Percentiles rank a stretch among this genome's conserved stretches.
Evolutionary conservation across 257 asterid genomes (phyloP).

Genomic region (Eustoma russellianum): DNA sequence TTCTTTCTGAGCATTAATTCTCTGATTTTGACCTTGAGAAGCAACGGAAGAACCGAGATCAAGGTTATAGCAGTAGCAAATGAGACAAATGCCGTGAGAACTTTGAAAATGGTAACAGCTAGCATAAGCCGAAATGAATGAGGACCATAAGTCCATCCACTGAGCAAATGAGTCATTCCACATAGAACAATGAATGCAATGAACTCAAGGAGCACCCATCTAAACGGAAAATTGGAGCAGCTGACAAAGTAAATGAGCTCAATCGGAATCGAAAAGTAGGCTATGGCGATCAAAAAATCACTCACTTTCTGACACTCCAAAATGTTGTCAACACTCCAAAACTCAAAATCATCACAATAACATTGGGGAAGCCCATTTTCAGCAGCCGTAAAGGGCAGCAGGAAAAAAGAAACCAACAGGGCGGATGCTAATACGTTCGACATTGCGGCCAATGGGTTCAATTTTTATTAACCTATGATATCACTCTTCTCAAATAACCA

Average conservation of each 20-base stretch:
- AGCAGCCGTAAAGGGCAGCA: constrained; percentile 31
- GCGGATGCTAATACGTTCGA: constrained; percentile 33
- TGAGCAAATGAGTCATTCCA: constrained; percentile 93
- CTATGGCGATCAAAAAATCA: constrained; percentile 85
- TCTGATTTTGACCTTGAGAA: constrained; percentile 73
- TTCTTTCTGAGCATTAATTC: constrained; percentile 71
- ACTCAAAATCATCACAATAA: constrained; percentile 73
- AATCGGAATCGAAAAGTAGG: constrained; percentile 88
- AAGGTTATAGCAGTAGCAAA: constrained; percentile 83
- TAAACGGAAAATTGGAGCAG: constrained; percentile 72
- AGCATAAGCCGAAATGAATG: constrained; percentile 76
- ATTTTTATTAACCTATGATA: constrained; percentile 20
- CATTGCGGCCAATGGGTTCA: constrained; percentile 45
- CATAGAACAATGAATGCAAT: constrained; percentile 80
- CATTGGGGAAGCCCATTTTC: constrained; percentile 42
- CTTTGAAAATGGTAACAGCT: constrained; percentile 69
- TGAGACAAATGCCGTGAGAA: constrained; percentile 79
- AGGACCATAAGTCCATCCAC: constrained; percentile 88
- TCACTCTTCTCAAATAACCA: constrained; percentile 8
- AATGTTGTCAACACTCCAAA: constrained; percentile 60
- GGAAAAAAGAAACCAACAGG: constrained; percentile 34
- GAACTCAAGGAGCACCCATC: constrained; percentile 88
- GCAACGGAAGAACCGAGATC: constrained; percentile 58
- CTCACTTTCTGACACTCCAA: constrained; percentile 65
- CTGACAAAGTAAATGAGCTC: constrained; percentile 89